Conservation (phyloP, 495 filamentous ascomycete genomes). For the Cladorrhinum samala region DNA sequence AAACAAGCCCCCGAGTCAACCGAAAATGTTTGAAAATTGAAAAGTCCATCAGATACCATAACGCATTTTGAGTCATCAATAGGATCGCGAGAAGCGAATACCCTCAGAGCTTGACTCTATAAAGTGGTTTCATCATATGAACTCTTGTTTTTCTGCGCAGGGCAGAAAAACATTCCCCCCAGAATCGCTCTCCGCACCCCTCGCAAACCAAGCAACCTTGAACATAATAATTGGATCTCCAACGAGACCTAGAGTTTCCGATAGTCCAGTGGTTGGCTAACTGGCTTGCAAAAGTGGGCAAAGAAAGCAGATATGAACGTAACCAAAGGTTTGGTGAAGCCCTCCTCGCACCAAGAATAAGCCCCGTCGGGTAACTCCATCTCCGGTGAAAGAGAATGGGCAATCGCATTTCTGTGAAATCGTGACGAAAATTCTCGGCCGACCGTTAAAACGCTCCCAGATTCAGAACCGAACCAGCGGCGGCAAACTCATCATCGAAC, state of each 20-base stretch:
- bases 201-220: constrained; percentile 29
- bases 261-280: constrained; percentile 22
- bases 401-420: constrained; percentile 99
- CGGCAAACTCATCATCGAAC: constrained; percentile 33
- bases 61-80: constrained; percentile 66
- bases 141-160: constrained; percentile 47
- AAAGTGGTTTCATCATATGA: constrained; percentile 90
- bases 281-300: neutral
- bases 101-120: constrained; percentile 99
- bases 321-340: constrained; percentile 25
- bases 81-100: constrained; percentile 21
- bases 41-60: constrained; percentile 88
- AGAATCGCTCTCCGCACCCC: constrained; percentile 2
- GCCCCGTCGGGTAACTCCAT: constrained; percentile 98
- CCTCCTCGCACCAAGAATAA: constrained; percentile 99
- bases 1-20: neutral
- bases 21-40: constrained; percentile 11
- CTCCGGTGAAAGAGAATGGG: constrained; percentile 48
- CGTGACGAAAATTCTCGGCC: constrained; percentile 72
- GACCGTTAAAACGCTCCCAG: constrained; percentile 33
- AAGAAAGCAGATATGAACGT: neutral
- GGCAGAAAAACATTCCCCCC: neutral
- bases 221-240: constrained; percentile 33
- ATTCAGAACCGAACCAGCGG: constrained; percentile 33
- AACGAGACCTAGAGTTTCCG: constrained; percentile 42